A percentile compares a stretch with the other conserved stretches of the same genome.
phyloP scores from a whole-genome alignment of 352 stramenopile genomes.

The Stephanocyclus meneghinianus region DNA sequence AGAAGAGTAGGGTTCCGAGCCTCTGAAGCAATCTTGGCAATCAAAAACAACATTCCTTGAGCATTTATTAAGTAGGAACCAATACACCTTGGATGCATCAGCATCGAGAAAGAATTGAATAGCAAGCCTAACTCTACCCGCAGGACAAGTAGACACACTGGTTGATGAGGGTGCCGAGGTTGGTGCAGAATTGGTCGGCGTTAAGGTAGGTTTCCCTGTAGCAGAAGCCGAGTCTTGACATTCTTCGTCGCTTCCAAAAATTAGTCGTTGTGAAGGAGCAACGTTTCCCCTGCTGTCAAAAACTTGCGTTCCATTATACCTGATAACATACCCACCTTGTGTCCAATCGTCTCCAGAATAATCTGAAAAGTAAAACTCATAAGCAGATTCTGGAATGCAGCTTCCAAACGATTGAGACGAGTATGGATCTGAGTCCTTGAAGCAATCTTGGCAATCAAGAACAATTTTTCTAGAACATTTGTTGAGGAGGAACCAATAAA shows the following conservation, averaged over 20 bases:
- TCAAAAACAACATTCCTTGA: not conserved
- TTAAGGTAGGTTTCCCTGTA: not conserved
- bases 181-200: not conserved
- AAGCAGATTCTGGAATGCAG: not conserved
- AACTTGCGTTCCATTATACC: not conserved
- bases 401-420: conserved; percentile 6
- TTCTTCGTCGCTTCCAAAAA: conserved; percentile 4
- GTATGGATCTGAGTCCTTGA: not conserved
- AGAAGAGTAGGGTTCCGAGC: not conserved
- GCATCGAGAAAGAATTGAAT: conserved; percentile 8
- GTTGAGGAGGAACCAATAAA: conserved; percentile 14
- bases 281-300: conserved; percentile 1
- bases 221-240: not conserved
- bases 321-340: conserved; percentile 6
- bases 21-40: conserved; percentile 5
- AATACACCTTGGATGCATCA: not conserved
- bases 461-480: conserved; percentile 9
- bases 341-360: conserved; percentile 8
- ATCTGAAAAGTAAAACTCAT: conserved; percentile 9
- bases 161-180: not conserved
- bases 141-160: not conserved
- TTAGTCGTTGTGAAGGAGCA: not conserved
- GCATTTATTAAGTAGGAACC: conserved; percentile 10
- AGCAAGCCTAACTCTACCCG: not conserved
- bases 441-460: conserved; percentile 7